Percentiles rank a stretch among this genome's conserved stretches.
Evolutionary conservation across 768 basidiomycete species (phyloP).

Genomic region (Lactifluus pinguis): DNA sequence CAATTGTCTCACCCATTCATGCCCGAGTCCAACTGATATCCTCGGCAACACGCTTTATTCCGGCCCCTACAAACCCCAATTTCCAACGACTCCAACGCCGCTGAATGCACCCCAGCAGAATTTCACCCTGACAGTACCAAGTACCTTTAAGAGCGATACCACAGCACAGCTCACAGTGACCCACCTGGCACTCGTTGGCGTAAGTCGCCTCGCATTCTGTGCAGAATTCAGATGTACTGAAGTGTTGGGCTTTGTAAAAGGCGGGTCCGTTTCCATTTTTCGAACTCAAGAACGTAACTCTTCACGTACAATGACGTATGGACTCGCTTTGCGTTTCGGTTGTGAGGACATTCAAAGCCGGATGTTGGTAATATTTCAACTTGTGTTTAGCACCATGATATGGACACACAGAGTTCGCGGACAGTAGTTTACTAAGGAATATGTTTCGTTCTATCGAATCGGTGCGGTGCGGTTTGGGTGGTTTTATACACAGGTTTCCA

Average conservation of each 20-base stretch:
- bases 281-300: neutral
- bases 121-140: slow-evolving; percentile 24
- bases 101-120: slow-evolving; percentile 23
- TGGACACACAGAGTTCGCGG: too few species aligned
- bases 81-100: neutral
- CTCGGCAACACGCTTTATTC: too few species aligned
- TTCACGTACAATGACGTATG: neutral
- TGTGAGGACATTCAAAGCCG: too few species aligned
- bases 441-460: too few species aligned
- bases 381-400: too few species aligned
- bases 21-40: too few species aligned
- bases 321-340: neutral
- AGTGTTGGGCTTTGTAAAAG: neutral
- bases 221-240: neutral
- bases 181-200: slow-evolving; percentile 11
- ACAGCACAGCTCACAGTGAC: slow-evolving; percentile 2
- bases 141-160: neutral
- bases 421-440: too few species aligned
- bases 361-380: too few species aligned
- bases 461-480: too few species aligned
- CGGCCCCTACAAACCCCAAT: too few species aligned
- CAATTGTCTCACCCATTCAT: slow-evolving; percentile 19
- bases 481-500: too few species aligned
- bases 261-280: neutral
- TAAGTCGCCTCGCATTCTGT: neutral